Conservation (phyloP, 2,329 filamentous ascomycete genomes). For the Ambrosiella xylebori region DNA sequence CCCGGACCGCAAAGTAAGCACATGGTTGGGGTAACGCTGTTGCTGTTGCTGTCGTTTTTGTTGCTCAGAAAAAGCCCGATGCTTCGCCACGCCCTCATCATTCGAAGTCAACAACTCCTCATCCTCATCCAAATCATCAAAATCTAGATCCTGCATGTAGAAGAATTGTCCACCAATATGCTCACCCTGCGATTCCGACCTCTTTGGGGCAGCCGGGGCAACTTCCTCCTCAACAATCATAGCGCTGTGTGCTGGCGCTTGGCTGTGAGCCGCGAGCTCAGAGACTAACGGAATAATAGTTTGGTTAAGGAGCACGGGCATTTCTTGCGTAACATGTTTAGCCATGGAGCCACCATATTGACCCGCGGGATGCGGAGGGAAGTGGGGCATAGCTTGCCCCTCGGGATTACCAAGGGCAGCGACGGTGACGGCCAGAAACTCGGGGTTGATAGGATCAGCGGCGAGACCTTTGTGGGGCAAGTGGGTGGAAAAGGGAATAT, state of each 20-base stretch:
- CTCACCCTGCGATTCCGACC: neutral
- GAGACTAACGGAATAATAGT: too few species aligned
- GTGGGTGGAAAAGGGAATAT: neutral
- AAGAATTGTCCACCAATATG: slow-evolving; percentile 22
- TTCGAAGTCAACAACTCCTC: slow-evolving; percentile 34
- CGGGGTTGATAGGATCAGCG: neutral
- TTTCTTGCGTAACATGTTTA: neutral
- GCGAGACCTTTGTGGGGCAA: neutral
- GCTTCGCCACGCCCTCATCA: slow-evolving; percentile 10
- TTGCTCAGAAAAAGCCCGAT: neutral
- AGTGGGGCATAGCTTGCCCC: neutral
- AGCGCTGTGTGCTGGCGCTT: neutral
- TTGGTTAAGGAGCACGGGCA: too few species aligned
- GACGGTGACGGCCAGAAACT: neutral
- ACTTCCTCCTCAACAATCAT: neutral
- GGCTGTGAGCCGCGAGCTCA: neutral
- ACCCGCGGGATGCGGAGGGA: neutral
- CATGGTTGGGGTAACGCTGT: neutral
- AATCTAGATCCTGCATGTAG: slow-evolving; percentile 28
- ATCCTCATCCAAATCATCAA: slow-evolving; percentile 41
- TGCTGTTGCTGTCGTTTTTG: neutral
- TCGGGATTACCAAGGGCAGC: neutral
- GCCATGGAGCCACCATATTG: neutral
- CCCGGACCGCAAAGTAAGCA: slow-evolving; percentile 15
- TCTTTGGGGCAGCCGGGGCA: neutral